Evolutionary conservation across 2,329 filamentous ascomycete species (phyloP), one percentile per base, ranked within the genome.

Genomic region (Periconia macrospinosa): DNA sequence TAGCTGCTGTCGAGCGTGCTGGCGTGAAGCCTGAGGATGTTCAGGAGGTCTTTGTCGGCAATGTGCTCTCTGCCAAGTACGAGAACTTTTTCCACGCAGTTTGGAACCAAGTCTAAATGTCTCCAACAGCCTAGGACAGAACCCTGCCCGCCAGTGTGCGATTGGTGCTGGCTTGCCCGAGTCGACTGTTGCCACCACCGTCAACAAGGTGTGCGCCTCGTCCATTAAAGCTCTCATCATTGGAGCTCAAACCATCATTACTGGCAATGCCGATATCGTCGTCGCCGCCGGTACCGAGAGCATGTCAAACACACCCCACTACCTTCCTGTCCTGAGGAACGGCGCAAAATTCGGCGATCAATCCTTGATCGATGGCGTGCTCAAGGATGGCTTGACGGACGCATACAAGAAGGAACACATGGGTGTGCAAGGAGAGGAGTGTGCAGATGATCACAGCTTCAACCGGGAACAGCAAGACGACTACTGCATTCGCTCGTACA

Each of bases 191-290:
- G 90, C 88, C 78, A 99, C 94, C 44, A 96, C 92, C 49, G 86
- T 99, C 72, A 99, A 99, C 88, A 99, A 99, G 82, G 94, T 99
- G 74, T 99, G 94, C 84, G 94, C 94, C 60, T 97, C 92, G 10
- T 88, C 89, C 43, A 81, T 97, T 74, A 99, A 99, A 83, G 91
- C 94, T 65, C 88, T 99, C 72, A 91, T 96, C 62, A 84, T 99
- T 56, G 94, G 90, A 65, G 91, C 93, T 48, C 94, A 97, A 79
- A 97, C 93, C 68, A 99, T 99, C 80, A 92, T 97, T 76, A 96
- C 92, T 50, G 93, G 94, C 65, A 96, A 91, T 73, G 93, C 93
- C 61, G 88, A 91, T 66, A 88, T 97, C 62, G 87, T 99, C 61
- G 91, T 99, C 55, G 94, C 92, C 61, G 94, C 92, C 71, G 94